Evolutionary conservation across 23 red algal species (phyloP), one percentile per base, ranked within the genome.

Genomic region (Pyropia yezoensis): DNA sequence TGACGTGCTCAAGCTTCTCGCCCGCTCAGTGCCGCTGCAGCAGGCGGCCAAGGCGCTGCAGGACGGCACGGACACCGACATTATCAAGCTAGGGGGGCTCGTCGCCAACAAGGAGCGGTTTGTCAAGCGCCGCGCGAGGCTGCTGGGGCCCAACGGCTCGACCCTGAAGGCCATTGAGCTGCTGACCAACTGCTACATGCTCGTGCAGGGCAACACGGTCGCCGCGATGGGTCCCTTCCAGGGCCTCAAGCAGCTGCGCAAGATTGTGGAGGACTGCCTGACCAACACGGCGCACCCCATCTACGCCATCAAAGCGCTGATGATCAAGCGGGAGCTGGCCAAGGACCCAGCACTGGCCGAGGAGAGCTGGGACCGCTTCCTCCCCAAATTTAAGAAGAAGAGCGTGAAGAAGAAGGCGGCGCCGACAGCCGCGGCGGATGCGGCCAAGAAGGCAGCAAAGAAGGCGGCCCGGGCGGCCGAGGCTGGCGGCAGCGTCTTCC

Each of bases 121-220:
- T 87, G 75, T 90, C 27, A 98, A 90, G 67, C 75, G 94, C 33
- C 50, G 94, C 22, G 54, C 91, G 66, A 85, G 94, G 16, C 61
- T 98, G 62, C 91, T 98, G 18, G 94, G 94, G 25, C 75, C 94
- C 23, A 90, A 91, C 22, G 94, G 94, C 0, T 82, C 78, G 18
- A 98, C 94, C 26, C 73, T 98, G 52, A 98, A 98, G 56, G 94
- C 94, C 15, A 82, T 98, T 57, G 94, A 98, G 69, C 61, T 98
- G 47, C 56, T 98, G 63, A 98, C 94, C 18, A 69, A 88, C 4
- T 98, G 94, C 65, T 98, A 98, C 64, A 80, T 98, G 33, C 76
- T 98, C 21, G 86, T 98, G 47, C 94, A 98, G 71, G 94, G 94
- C 14, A 91, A 81, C 53, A 98, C 94, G 32, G 94, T 98, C 45